Base-by-base conservation (phyloP, 1,284 basidiomycete genomes). In the Cutaneotrichosporon cavernicola region DNA sequence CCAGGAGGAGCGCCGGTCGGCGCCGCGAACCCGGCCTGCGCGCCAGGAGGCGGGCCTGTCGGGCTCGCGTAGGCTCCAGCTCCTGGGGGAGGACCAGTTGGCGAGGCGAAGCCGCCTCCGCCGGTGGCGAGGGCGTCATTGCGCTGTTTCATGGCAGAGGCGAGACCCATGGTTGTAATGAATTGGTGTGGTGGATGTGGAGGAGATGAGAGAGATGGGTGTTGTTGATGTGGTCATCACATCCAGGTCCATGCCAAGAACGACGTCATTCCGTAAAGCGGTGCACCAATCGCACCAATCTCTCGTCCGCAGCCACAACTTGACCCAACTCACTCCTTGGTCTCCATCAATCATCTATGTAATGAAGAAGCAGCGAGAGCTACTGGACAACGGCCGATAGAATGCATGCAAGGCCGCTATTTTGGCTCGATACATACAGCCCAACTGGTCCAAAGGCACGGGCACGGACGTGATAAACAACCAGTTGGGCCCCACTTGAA, bases 71-170 rank as follows among this genome's bases (percentile, higher is more conserved):
- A 21, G n/a, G 7, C 22, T 6, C 21, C 47, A 49, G 8, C n/a
- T 3, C 47, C 22, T 18, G 47, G 47, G n/a, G 47, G 47, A 5
- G 50, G 22, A 16, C 50, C 50, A 31, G 50, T 11, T 5, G 50
- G 50, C 26, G 50, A 22, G 30, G 51, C 51, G 31, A 53, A 32
- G 30, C 51, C 51, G 51, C 51, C 51, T 7, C 14, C 31, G 51
- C 51, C 31, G 9, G 51, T 8, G 30, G 51, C 51, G 51, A 34
- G 30, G 31, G 51, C 31, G 30, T 53, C 51, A 31, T 53, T 34
- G 51, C 51, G 51, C 51, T 53, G 31, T 53, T 53, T 53, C 51
- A 53, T 53, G 18, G 51, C 51, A 31, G 51, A 53, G 18, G 51
- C 51, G 51, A 53, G 51, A 53, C 51, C 51, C 51, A 53, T 53